Evolutionary conservation across 805 yeast genomes (phyloP).

Genomic region (Ogataea pini): DNA sequence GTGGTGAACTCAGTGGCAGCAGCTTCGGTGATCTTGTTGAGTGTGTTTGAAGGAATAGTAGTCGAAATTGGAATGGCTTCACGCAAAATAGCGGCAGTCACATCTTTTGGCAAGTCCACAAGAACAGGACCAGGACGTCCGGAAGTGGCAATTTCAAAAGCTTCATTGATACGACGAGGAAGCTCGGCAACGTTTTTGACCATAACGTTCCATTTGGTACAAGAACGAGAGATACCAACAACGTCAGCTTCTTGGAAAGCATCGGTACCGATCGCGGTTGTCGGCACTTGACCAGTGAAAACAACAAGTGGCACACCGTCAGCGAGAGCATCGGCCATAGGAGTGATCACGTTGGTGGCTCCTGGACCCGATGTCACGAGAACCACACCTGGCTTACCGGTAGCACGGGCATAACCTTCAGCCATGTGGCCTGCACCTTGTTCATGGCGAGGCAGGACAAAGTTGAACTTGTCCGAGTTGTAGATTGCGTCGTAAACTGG

Average conservation of each 20-base stretch:
- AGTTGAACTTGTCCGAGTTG: slow-evolving; percentile 84
- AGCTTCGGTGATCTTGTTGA: slow-evolving; percentile 66
- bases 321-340: slow-evolving; percentile 95
- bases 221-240: slow-evolving; percentile 92
- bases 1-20: slow-evolving; percentile 73
- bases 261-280: slow-evolving; percentile 94
- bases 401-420: slow-evolving; percentile 95
- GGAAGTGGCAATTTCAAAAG: slow-evolving; percentile 91
- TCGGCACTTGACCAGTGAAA: slow-evolving; percentile 96
- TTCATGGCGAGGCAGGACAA: slow-evolving; percentile 93
- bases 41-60: slow-evolving; percentile 73
- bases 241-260: slow-evolving; percentile 99
- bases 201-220: slow-evolving; percentile 99
- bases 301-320: slow-evolving; percentile 98
- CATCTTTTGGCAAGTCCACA: slow-evolving; percentile 97
- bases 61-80: slow-evolving; percentile 80
- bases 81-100: slow-evolving; percentile 86
- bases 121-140: slow-evolving; percentile 99
- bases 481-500: slow-evolving; percentile 98
- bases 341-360: slow-evolving; percentile 97
- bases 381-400: slow-evolving; percentile 96
- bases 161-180: slow-evolving; percentile 95
- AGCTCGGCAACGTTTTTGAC: slow-evolving; percentile 91
- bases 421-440: slow-evolving; percentile 99
- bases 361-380: slow-evolving; percentile 99